phyloP scores from a whole-genome alignment of 148 eudicot genomes.

The Fagopyrum tataricum region DNA sequence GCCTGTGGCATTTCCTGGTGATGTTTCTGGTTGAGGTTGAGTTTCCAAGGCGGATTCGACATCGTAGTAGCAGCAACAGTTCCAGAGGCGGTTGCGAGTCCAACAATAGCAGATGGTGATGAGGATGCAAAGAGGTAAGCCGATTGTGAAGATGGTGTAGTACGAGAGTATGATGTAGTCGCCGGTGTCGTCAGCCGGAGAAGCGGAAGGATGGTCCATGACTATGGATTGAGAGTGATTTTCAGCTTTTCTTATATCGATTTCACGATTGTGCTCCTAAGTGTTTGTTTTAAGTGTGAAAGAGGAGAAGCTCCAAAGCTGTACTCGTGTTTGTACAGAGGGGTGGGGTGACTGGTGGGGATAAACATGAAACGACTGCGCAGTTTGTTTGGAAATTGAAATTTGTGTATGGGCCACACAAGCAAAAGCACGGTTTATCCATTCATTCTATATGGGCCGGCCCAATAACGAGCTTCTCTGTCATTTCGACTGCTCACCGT shows the following conservation, averaged over 20 bases:
- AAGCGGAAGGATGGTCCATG: not conserved
- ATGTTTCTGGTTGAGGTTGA: not conserved
- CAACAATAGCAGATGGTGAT: constrained; percentile 2
- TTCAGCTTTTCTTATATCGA: not conserved
- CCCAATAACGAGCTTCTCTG: not conserved
- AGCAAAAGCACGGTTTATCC: not conserved
- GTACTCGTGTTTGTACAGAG: constrained; percentile 8
- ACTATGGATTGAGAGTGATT: not conserved
- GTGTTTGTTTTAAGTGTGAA: constrained; percentile 4
- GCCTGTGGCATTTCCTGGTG: not conserved
- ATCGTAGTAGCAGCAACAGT: constrained; percentile 11
- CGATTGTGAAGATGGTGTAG: not conserved
- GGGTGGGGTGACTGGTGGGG: not conserved
- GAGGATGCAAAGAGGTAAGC: constrained; percentile 6
- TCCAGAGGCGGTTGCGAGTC: constrained; percentile 8
- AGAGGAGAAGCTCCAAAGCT: not conserved
- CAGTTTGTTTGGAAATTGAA: not conserved
- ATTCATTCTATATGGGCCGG: not conserved
- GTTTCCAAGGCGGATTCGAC: constrained; percentile 11
- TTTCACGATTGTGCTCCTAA: not conserved
- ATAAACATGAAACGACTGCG: constrained; percentile 9
- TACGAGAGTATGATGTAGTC: not conserved
- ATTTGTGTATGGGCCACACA: not conserved
- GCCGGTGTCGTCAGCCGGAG: not conserved
- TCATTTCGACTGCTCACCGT: not conserved